Conservation (phyloP, 139 green algal genomes). For the Coelastrella sp. region DNA sequence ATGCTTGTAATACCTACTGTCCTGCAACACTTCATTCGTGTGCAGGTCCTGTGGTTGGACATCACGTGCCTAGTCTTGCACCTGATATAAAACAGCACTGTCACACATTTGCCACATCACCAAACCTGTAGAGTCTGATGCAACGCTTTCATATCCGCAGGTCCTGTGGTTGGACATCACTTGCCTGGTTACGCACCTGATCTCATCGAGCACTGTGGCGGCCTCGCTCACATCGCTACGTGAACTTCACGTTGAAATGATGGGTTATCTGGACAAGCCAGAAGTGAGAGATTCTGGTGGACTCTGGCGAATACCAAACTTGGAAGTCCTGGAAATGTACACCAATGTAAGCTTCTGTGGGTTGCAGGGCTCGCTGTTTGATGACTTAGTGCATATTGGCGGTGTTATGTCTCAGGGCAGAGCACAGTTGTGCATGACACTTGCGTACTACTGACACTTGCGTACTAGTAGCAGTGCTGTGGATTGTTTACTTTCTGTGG, state of each 20-base stretch:
- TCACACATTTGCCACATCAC: too few species aligned
- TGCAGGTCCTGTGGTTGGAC: neutral
- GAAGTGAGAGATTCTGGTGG: neutral
- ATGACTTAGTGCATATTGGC: neutral
- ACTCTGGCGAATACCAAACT: neutral
- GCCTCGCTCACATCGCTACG: neutral
- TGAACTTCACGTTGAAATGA: neutral
- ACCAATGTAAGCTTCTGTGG: neutral
- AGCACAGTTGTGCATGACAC: neutral
- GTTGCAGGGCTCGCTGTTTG: neutral
- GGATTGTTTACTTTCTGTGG: too few species aligned
- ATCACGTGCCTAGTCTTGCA: neutral
- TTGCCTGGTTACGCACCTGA: too few species aligned
- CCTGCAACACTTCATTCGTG: neutral
- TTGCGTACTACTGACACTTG: too few species aligned
- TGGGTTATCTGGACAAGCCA: neutral
- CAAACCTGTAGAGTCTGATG: too few species aligned
- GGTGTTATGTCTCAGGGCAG: neutral
- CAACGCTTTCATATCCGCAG: too few species aligned
- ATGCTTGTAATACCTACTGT: neutral
- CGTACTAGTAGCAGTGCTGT: too few species aligned
- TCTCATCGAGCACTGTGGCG: neutral
- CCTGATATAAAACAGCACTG: too few species aligned
- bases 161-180: too few species aligned
- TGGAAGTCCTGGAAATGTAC: neutral